Evolutionary conservation across 768 basidiomycete species (phyloP), one percentile per base, ranked within the genome.

Genomic region (Cystobasidium onofrii): DNA sequence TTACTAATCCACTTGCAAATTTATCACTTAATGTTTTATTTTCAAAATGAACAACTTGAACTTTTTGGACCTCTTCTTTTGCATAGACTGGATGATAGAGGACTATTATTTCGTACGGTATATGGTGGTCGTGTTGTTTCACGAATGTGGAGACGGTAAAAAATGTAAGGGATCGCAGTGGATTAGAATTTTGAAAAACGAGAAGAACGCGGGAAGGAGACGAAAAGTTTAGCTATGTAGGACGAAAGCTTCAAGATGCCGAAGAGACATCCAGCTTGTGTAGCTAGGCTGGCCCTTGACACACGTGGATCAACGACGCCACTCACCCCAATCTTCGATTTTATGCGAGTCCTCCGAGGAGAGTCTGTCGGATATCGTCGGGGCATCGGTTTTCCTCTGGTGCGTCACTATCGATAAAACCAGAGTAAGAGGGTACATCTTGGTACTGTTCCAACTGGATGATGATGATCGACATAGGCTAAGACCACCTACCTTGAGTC

Each of bases 1-100:
- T 85, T 33, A 91, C 90, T 34, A 92, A 81, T 1, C 83, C 82
- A 73, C 82, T 83, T 0, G 91, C 92, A 63, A 91, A 31, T 80
- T 87, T 90, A 81, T 99, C 95, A 13, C 86, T 82, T 0, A 89
- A 34, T 0, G 87, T 88, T 77, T 85, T 85, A 10, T 88, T 84
- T 20, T 88, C 84, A 44, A 84, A 84, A 74, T 88, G 87, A 18
- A 94, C 83, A 36, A 97, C 86, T 65, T 83, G 73, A 73, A 84
- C 81, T 0, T 90, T 89, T 66, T 78, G 67, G 55, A 78, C 23
- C 41, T 78, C 76, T 31, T 44, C 64, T 17, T 60, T 18, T 52
- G 72, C 50, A 39, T 64, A 50, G 17, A 50, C 29, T 63, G 91
- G 80, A 78, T 60, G 69, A 33, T 71, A 71, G 69, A 71, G 69